Conservation (phyloP, 129 eudicot species). For the Mikania micrantha region DNA sequence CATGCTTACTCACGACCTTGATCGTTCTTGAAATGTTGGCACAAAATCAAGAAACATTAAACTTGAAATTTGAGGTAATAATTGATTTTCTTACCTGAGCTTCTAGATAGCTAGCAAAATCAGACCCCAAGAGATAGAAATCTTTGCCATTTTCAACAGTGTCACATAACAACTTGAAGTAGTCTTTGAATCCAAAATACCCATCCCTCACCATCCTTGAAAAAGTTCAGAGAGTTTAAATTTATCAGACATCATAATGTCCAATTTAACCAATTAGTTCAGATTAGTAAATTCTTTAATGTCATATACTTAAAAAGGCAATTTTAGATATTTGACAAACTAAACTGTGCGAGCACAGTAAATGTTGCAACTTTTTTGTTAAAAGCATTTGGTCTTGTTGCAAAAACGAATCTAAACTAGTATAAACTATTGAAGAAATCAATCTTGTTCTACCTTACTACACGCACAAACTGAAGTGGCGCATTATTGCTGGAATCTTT, state of each 20-base stretch:
- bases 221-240: background rate
- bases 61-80: background rate
- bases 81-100: slow-evolving; percentile 40
- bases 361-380: too few relatives aligned
- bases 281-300: background rate
- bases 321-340: background rate
- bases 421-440: slow-evolving; percentile 1
- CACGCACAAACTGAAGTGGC: slow-evolving; percentile 49
- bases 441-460: slow-evolving; percentile 38
- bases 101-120: slow-evolving; percentile 53
- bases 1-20: background rate
- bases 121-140: slow-evolving; percentile 56
- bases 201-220: slow-evolving; percentile 55
- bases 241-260: slow-evolving; percentile 5
- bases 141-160: slow-evolving; percentile 42
- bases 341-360: background rate
- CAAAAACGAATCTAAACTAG: background rate
- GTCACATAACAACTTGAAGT: slow-evolving; percentile 52
- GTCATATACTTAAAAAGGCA: background rate
- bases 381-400: too few relatives aligned
- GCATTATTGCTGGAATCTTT: slow-evolving; percentile 29
- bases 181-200: slow-evolving; percentile 49
- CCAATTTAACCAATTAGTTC: background rate
- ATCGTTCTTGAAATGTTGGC: background rate
- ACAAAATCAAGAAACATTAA: background rate